Percentiles rank a stretch among this genome's conserved stretches.
phyloP scores from a whole-genome alignment of 1,284 basidiomycete genomes.

The Agaricales sp. region DNA sequence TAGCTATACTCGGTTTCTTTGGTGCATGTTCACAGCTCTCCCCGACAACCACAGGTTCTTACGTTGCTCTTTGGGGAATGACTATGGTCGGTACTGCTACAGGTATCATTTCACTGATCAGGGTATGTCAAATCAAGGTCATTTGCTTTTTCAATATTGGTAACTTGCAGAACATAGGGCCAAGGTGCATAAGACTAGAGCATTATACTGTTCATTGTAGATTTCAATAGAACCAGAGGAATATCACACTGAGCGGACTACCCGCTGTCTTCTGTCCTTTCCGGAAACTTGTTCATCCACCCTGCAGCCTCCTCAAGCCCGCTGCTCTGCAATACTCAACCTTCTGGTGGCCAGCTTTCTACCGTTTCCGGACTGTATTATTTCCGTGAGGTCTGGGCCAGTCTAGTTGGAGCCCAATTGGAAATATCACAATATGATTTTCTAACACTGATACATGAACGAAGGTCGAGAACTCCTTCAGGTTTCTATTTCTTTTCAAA shows the following conservation, averaged over 20 bases:
- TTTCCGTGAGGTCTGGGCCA: too few species aligned
- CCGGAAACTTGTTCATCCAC: too few species aligned
- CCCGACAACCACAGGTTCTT: neutral
- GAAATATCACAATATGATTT: too few species aligned
- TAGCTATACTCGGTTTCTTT: neutral
- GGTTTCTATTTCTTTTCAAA: too few species aligned
- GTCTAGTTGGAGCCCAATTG: too few species aligned
- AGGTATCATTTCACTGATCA: neutral
- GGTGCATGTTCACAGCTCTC: neutral
- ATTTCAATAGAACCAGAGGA: neutral
- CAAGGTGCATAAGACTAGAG: neutral
- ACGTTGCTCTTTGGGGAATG: neutral
- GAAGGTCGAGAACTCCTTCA: too few species aligned
- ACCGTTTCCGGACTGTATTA: too few species aligned
- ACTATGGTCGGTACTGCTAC: neutral
- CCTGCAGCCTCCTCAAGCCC: too few species aligned
- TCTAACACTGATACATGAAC: too few species aligned
- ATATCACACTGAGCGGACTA: neutral
- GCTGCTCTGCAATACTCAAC: too few species aligned
- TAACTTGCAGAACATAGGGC: neutral
- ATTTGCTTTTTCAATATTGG: neutral
- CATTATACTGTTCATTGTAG: neutral
- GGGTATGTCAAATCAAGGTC: neutral
- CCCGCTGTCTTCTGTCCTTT: too few species aligned
- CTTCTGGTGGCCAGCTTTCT: too few species aligned